These are phyloP conservation scores for Davidsoniella eucalypti DNA, from an alignment of 2,329 filamentous ascomycete genomes.

Conservation along the genomic window DNA sequence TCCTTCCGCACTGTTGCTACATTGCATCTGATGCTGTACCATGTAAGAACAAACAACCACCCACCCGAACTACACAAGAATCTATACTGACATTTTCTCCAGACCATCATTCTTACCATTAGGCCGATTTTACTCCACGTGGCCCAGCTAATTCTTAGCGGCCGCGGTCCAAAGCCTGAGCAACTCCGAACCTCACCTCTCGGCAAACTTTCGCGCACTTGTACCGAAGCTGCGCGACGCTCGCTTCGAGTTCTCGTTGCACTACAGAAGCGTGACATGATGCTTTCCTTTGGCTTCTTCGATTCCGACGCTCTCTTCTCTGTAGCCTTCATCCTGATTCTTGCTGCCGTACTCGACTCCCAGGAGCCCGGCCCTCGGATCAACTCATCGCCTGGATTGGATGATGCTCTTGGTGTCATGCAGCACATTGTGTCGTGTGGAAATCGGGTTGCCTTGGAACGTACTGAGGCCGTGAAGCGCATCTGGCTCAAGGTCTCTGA, in stretches of 20 bases:
- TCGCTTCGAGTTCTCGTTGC: conserved; percentile 18
- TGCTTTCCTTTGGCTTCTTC: conserved; percentile 14
- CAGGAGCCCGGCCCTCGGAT: conserved; percentile 10
- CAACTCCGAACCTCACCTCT: conserved; percentile 17
- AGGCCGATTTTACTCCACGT: conserved; percentile 19
- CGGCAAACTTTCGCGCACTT: conserved; percentile 18
- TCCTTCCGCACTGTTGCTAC: conserved; percentile 19
- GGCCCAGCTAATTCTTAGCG: conserved; percentile 17
- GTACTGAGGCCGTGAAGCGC: conserved; percentile 10
- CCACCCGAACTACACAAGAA: too few relatives aligned
- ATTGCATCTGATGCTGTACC: conserved; percentile 20
- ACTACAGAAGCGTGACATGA: conserved; percentile 18
- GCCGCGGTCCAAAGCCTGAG: conserved; percentile 15
- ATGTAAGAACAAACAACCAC: conserved; percentile 14
- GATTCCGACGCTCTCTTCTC: conserved; percentile 13
- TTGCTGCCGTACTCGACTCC: conserved; percentile 10
- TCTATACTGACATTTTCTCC: background rate
- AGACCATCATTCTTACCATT: conserved; percentile 20
- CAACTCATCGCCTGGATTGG: conserved; percentile 4
- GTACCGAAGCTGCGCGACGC: conserved; percentile 18
- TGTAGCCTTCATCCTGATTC: conserved; percentile 12
- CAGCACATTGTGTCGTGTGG: conserved; percentile 10
- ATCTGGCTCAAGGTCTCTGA: conserved; percentile 12
- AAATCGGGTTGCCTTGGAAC: conserved; percentile 9
- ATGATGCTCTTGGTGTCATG: conserved; percentile 12